Conservation (phyloP, 192 early-diverging fungal genomes). For the Mortierella antarctica region DNA sequence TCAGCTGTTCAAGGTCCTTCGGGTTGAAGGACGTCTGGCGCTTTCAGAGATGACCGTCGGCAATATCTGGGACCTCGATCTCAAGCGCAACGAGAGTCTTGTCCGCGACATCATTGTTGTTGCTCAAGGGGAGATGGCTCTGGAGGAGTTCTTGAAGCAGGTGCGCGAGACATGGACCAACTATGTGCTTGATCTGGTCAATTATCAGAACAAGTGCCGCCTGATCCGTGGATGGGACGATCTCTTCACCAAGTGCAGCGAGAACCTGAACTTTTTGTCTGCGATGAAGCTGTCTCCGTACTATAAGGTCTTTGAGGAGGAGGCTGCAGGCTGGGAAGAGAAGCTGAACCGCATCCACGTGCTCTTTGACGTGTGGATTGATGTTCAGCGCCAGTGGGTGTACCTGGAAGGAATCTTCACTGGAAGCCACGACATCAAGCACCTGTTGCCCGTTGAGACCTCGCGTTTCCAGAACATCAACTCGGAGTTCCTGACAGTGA, state of each 20-base stretch:
- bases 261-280: slow-evolving; percentile 93
- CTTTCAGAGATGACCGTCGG: slow-evolving; percentile 93
- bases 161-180: slow-evolving; percentile 91
- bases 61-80: slow-evolving; percentile 94
- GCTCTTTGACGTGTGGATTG: slow-evolving; percentile 99
- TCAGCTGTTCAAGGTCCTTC: slow-evolving; percentile 87
- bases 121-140: slow-evolving; percentile 99
- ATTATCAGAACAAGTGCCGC: slow-evolving; percentile 97
- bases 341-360: slow-evolving; percentile 95
- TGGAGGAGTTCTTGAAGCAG: slow-evolving; percentile 98
- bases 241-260: slow-evolving; percentile 94
- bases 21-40: slow-evolving; percentile 73
- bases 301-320: slow-evolving; percentile 98
- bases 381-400: slow-evolving; percentile 99
- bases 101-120: slow-evolving; percentile 90
- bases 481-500: slow-evolving; percentile 95
- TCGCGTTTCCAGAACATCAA: slow-evolving; percentile 97
- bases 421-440: slow-evolving; percentile 96
- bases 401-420: slow-evolving; percentile 99
- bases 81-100: slow-evolving; percentile 85
- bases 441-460: slow-evolving; percentile 95
- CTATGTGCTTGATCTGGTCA: slow-evolving; percentile 93
- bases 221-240: slow-evolving; percentile 99
- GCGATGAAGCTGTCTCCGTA: slow-evolving; percentile 99
- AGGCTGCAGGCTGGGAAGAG: slow-evolving; percentile 95